phyloP scores from a whole-genome alignment of 139 green algal species.

The Mesostigma viride region DNA sequence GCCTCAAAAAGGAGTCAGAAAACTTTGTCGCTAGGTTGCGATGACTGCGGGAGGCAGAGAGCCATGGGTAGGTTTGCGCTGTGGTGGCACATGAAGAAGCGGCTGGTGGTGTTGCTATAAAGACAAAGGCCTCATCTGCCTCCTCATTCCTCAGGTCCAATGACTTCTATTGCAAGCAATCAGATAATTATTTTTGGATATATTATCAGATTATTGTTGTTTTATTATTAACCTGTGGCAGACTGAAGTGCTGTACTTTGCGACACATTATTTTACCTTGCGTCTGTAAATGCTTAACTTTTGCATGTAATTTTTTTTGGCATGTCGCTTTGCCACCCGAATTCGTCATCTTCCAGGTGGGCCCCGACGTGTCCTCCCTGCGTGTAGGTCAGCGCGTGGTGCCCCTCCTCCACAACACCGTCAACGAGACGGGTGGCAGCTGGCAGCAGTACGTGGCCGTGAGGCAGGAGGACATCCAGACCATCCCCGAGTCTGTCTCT shows the following conservation, averaged over 20 bases:
- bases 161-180: background rate
- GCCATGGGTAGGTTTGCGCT: too few species aligned
- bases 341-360: background rate
- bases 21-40: too few species aligned
- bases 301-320: background rate
- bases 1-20: too few species aligned
- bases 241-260: background rate
- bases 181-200: background rate
- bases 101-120: too few species aligned
- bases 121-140: too few species aligned
- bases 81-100: too few species aligned
- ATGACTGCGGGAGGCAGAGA: too few species aligned
- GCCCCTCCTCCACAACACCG: background rate
- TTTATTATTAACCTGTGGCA: background rate
- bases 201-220: background rate
- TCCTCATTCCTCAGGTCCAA: too few species aligned
- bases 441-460: slow-evolving; percentile 12
- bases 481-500: slow-evolving; percentile 6
- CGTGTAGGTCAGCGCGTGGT: slow-evolving; percentile 11
- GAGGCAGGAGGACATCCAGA: background rate
- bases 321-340: background rate
- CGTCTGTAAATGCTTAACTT: background rate
- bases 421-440: background rate
- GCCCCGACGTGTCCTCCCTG: background rate
- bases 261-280: background rate